Evolutionary conservation across 2,329 filamentous ascomycete genomes (phyloP).

Genomic region (Pseudogymnoascus pannorum): DNA sequence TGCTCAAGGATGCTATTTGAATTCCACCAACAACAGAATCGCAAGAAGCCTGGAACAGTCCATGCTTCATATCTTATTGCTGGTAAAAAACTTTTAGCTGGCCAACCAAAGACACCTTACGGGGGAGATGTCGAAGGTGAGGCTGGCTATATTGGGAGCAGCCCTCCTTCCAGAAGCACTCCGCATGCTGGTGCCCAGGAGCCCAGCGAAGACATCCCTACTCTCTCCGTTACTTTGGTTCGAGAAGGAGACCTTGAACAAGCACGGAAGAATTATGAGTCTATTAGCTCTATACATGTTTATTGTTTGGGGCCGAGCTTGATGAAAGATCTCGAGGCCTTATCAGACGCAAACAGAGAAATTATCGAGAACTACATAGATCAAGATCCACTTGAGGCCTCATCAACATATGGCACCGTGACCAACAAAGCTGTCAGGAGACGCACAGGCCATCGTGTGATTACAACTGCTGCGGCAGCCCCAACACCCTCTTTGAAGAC

Average conservation of each 20-base stretch:
- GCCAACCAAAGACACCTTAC: neutral
- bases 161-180: slow-evolving; percentile 41
- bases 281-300: slow-evolving; percentile 73
- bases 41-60: slow-evolving; percentile 64
- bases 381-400: slow-evolving; percentile 52
- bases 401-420: slow-evolving; percentile 65
- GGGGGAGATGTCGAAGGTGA: slow-evolving; percentile 42
- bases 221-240: slow-evolving; percentile 57
- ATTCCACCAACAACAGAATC: slow-evolving; percentile 73
- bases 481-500: slow-evolving; percentile 33
- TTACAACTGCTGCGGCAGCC: slow-evolving; percentile 24
- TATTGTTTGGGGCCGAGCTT: slow-evolving; percentile 69
- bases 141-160: slow-evolving; percentile 57
- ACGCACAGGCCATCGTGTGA: slow-evolving; percentile 30
- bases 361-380: slow-evolving; percentile 46
- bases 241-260: slow-evolving; percentile 64
- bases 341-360: slow-evolving; percentile 63
- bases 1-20: slow-evolving; percentile 72
- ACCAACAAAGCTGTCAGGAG: slow-evolving; percentile 59
- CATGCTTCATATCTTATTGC: slow-evolving; percentile 88
- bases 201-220: slow-evolving; percentile 32
- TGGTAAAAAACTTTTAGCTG: slow-evolving; percentile 47
- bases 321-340: slow-evolving; percentile 52
- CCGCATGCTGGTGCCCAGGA: slow-evolving; percentile 45
- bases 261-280: slow-evolving; percentile 44